These are phyloP conservation scores for Eremomyces bilateralis DNA, from an alignment of 495 filamentous ascomycete species.

Conservation along the genomic window DNA sequence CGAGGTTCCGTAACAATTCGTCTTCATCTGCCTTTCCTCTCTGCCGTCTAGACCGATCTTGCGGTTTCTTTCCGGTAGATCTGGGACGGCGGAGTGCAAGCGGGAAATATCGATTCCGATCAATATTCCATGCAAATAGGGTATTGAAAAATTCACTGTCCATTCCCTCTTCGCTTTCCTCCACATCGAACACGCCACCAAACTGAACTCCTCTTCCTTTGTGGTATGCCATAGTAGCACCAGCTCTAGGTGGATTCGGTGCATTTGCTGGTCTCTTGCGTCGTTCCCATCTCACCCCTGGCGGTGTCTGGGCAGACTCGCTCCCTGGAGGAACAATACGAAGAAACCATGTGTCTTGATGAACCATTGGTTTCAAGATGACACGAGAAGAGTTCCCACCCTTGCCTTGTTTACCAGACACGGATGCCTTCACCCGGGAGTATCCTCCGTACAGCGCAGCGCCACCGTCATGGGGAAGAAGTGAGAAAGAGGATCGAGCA, in stretches of 20 bases:
- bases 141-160: slow-evolving; percentile 90
- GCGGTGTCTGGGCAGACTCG: slow-evolving; percentile 36
- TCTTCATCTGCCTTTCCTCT: slow-evolving; percentile 71
- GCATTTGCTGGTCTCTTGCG: slow-evolving; percentile 80
- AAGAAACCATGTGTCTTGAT: slow-evolving; percentile 88
- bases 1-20: slow-evolving; percentile 67
- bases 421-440: slow-evolving; percentile 58
- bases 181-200: slow-evolving; percentile 85
- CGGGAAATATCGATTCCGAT: slow-evolving; percentile 83
- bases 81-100: slow-evolving; percentile 53
- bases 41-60: slow-evolving; percentile 33
- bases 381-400: slow-evolving; percentile 26
- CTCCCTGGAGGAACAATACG: slow-evolving; percentile 49
- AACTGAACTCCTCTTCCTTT: slow-evolving; percentile 84
- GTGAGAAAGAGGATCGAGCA: slow-evolving; percentile 68
- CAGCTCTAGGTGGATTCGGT: slow-evolving; percentile 64
- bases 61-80: slow-evolving; percentile 27
- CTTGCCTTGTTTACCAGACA: slow-evolving; percentile 35
- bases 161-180: slow-evolving; percentile 83
- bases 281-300: slow-evolving; percentile 70
- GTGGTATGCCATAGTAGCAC: slow-evolving; percentile 78
- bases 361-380: slow-evolving; percentile 63
- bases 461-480: slow-evolving; percentile 73
- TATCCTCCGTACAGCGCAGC: slow-evolving; percentile 86
- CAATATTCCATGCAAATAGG: slow-evolving; percentile 77